Evolutionary conservation across 345 rosid species (phyloP).

Genomic region (Conringia planisiliqua): DNA sequence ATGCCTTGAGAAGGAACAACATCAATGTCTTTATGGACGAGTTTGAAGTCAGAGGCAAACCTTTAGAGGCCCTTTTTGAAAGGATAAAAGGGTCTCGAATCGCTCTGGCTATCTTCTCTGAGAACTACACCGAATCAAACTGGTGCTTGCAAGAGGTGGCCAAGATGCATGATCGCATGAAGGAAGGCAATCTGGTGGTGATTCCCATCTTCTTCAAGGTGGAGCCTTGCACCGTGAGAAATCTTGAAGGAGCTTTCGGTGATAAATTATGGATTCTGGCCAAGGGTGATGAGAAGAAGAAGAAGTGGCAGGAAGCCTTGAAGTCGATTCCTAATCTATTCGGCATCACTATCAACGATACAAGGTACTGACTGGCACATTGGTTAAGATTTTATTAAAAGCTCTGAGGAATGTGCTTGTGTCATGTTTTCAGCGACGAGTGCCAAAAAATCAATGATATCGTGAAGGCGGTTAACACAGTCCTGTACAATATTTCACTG

Average conservation of each 20-base stretch:
- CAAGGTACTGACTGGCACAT: neutral
- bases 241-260: neutral
- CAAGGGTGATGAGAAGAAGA: neutral
- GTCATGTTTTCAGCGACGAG: neutral
- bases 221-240: neutral
- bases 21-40: constrained; percentile 4
- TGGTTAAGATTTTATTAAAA: no score
- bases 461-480: neutral
- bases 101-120: constrained; percentile 10
- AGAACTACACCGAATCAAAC: neutral
- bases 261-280: neutral
- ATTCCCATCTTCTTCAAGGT: constrained; percentile 10
- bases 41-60: neutral
- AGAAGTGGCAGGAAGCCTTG: constrained; percentile 22
- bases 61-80: neutral
- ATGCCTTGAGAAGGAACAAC: neutral
- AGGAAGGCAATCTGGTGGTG: neutral
- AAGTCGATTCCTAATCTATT: neutral
- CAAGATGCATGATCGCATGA: neutral
- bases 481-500: neutral
- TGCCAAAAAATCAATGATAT: neutral
- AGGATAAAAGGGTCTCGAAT: neutral
- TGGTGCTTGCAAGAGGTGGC: constrained; percentile 7
- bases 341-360: constrained; percentile 7
- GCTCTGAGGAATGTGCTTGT: no score